Evolutionary conservation across 2,329 filamentous ascomycete genomes (phyloP).

Genomic region (Beauveria scarabaeidicola): DNA sequence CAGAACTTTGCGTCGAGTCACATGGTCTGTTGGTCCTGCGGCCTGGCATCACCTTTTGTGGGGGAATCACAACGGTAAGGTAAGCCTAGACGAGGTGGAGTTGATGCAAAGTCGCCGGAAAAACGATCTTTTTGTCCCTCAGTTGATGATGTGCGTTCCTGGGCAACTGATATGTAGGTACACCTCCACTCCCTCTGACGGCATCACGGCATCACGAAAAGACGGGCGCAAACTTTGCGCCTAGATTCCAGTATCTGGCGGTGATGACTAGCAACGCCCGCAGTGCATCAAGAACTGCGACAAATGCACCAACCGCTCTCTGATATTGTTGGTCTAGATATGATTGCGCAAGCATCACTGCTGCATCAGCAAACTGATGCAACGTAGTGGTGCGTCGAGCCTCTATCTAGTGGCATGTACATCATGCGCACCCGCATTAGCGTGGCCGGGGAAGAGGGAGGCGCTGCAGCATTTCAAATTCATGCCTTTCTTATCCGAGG

Average conservation of each 20-base stretch:
- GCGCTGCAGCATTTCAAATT: background rate
- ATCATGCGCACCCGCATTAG: background rate
- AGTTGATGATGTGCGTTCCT: too few species aligned
- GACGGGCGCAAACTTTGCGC: background rate
- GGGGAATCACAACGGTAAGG: conserved; percentile 5
- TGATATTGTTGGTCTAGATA: background rate
- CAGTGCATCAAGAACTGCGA: background rate
- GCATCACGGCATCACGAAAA: background rate
- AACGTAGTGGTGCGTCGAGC: background rate
- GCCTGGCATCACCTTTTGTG: background rate
- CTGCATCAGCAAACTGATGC: background rate
- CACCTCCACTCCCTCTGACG: background rate
- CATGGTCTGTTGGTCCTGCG: background rate
- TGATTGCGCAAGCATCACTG: background rate
- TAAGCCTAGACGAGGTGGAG: background rate
- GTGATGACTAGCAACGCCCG: background rate
- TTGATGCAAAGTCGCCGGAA: background rate
- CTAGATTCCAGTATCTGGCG: background rate
- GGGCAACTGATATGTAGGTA: too few species aligned
- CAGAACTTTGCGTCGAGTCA: background rate
- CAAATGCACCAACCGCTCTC: background rate
- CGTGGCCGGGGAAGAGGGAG: background rate
- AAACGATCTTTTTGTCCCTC: background rate
- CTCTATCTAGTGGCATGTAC: background rate
- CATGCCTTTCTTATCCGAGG: background rate